phyloP scores from a whole-genome alignment of 257 asterid species.

The Paulownia fortunei region DNA sequence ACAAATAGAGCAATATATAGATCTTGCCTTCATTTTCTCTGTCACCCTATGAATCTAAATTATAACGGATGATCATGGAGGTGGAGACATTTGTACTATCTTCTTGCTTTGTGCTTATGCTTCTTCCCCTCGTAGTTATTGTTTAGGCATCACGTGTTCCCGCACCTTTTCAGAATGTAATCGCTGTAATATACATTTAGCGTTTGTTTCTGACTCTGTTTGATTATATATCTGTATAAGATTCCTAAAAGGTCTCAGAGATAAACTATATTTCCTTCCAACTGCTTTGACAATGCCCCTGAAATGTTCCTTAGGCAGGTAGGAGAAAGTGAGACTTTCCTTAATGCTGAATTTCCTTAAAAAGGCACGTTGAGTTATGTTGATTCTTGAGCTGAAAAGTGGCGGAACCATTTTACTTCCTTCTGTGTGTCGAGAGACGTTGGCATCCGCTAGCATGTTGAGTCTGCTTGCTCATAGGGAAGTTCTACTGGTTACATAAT shows the following conservation, averaged over 20 bases:
- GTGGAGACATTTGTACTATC: conserved; percentile 52
- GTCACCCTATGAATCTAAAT: conserved; percentile 61
- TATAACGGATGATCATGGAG: conserved; percentile 63
- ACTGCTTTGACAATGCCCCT: not conserved
- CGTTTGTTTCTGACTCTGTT: conserved; percentile 29
- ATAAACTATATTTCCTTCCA: not conserved
- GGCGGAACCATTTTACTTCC: conserved; percentile 5
- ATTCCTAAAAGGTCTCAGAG: not conserved
- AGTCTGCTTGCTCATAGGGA: conserved; percentile 23
- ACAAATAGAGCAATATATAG: conserved; percentile 29
- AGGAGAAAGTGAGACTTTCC: not conserved
- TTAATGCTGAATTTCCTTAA: not conserved
- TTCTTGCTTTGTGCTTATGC: conserved; percentile 36
- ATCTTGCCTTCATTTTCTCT: conserved; percentile 29
- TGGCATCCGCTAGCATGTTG: conserved; percentile 29
- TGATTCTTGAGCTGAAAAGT: conserved; percentile 9
- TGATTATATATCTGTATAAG: conserved; percentile 29
- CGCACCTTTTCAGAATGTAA: conserved; percentile 42
- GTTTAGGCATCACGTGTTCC: conserved; percentile 39
- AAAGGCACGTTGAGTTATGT: not conserved
- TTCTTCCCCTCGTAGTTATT: conserved; percentile 26
- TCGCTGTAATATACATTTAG: conserved; percentile 30
- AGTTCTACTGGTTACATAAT: not conserved
- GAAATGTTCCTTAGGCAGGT: conserved; percentile 23
- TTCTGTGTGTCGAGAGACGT: conserved; percentile 22